A percentile compares a stretch with the other conserved stretches of the same genome.
phyloP scores from a whole-genome alignment of 1,284 basidiomycete species.

The Boletus austroedulis region DNA sequence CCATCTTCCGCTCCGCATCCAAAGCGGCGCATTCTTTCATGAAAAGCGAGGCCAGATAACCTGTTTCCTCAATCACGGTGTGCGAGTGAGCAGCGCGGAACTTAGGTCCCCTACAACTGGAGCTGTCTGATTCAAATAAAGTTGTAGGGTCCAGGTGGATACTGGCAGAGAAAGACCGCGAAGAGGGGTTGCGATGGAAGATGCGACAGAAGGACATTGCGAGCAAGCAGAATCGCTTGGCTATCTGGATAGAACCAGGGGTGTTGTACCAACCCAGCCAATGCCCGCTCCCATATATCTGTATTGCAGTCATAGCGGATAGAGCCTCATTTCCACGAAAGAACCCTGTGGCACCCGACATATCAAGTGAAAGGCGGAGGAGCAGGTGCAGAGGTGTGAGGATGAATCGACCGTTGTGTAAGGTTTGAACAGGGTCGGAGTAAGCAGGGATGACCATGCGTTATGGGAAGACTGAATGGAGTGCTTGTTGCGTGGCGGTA shows the following conservation, averaged over 20 bases:
- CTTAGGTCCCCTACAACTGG: background rate
- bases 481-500: too few relatives aligned
- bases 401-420: background rate
- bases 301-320: conserved; percentile 33
- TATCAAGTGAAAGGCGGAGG: conserved; percentile 7
- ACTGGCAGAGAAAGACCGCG: background rate
- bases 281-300: conserved; percentile 25
- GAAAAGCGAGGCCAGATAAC: background rate
- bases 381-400: background rate
- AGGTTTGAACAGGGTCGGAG: background rate
- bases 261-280: conserved; percentile 37
- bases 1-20: background rate
- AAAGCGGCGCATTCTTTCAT: background rate
- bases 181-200: background rate
- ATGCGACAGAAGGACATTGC: background rate
- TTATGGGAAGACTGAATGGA: too few relatives aligned
- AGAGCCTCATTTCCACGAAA: conserved; percentile 29
- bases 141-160: background rate
- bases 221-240: background rate
- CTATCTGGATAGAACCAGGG: conserved; percentile 10
- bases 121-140: background rate
- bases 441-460: background rate
- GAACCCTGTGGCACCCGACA: conserved; percentile 19
- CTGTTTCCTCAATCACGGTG: too few relatives aligned
- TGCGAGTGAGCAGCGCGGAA: too few relatives aligned